These are phyloP conservation scores for Hamamelis virginiana DNA, from an alignment of 164 flowering plant species.

Conservation along the genomic window DNA sequence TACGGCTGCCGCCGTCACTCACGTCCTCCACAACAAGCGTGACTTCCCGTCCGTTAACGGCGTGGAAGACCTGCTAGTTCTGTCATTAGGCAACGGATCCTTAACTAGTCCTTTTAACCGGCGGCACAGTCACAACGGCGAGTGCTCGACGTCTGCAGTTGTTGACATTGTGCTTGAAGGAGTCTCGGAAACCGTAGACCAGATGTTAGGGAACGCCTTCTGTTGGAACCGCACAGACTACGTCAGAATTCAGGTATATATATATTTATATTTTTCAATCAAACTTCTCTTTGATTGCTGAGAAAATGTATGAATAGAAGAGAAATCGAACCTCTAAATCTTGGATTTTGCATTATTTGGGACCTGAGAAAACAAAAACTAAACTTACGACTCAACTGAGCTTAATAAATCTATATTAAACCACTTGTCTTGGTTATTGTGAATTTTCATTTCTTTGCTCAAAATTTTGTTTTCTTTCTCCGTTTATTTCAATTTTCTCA, in stretches of 20 bases:
- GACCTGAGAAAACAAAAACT: no score
- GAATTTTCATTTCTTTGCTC: no score
- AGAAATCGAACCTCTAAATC: background rate
- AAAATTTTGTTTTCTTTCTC: background rate
- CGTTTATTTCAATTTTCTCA: background rate
- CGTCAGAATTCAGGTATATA: constrained; percentile 80
- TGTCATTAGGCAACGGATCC: constrained; percentile 81
- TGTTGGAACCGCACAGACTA: constrained; percentile 81
- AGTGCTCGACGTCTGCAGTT: constrained; percentile 46
- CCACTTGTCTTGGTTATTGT: no score
- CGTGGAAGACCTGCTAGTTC: constrained; percentile 78
- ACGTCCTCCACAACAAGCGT: constrained; percentile 81
- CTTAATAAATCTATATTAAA: no score
- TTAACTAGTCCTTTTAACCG: constrained; percentile 7
- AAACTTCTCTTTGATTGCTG: constrained; percentile 6
- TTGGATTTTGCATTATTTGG: background rate
- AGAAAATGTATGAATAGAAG: constrained; percentile 10
- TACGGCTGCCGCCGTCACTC: constrained; percentile 88
- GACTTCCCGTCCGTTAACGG: constrained; percentile 79
- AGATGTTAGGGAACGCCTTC: constrained; percentile 89
- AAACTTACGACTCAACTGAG: no score
- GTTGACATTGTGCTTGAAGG: constrained; percentile 83
- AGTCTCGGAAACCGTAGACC: constrained; percentile 89
- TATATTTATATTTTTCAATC: background rate
- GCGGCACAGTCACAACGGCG: constrained; percentile 29